A percentile compares a stretch with the other conserved stretches of the same genome.
phyloP scores from a whole-genome alignment of 1,284 basidiomycete genomes.

The Irpex sp. region DNA sequence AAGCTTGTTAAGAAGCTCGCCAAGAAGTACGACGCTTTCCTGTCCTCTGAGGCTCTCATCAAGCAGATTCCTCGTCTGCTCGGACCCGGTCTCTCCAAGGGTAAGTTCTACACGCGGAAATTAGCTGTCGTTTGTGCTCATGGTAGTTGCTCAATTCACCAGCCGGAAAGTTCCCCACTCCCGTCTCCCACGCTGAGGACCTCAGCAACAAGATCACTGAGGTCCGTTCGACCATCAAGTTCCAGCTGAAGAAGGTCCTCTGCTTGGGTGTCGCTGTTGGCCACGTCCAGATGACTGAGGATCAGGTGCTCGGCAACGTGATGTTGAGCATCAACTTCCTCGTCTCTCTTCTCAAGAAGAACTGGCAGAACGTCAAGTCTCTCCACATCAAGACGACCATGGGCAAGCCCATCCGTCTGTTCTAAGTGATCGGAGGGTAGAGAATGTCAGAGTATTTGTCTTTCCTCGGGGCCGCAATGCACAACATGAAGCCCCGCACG shows the following conservation, averaged over 20 bases:
- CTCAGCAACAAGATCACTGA: slow-evolving; percentile 90
- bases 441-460: slow-evolving; percentile 6
- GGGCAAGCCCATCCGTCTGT: slow-evolving; percentile 96
- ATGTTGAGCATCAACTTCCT: slow-evolving; percentile 99
- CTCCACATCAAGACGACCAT: slow-evolving; percentile 99
- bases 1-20: slow-evolving; percentile 99
- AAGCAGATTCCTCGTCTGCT: slow-evolving; percentile 99
- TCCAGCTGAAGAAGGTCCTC: slow-evolving; percentile 99
- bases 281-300: slow-evolving; percentile 96
- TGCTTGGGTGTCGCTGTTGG: slow-evolving; percentile 99
- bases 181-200: slow-evolving; percentile 93
- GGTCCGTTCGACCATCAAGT: slow-evolving; percentile 98
- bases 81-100: slow-evolving; percentile 99
- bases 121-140: background rate
- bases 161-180: slow-evolving; percentile 99
- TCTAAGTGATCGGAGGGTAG: slow-evolving; percentile 45
- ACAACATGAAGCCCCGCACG: slow-evolving; percentile 89
- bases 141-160: slow-evolving; percentile 3
- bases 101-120: slow-evolving; percentile 31
- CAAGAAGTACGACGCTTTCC: slow-evolving; percentile 99
- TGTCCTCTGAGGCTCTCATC: slow-evolving; percentile 97
- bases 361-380: slow-evolving; percentile 99
- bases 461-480: slow-evolving; percentile 54
- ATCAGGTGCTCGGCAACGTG: slow-evolving; percentile 95
- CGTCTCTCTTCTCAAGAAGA: slow-evolving; percentile 99